Base-by-base conservation (phyloP, 2,329 filamentous ascomycete species). In the Fusarium longipes region DNA sequence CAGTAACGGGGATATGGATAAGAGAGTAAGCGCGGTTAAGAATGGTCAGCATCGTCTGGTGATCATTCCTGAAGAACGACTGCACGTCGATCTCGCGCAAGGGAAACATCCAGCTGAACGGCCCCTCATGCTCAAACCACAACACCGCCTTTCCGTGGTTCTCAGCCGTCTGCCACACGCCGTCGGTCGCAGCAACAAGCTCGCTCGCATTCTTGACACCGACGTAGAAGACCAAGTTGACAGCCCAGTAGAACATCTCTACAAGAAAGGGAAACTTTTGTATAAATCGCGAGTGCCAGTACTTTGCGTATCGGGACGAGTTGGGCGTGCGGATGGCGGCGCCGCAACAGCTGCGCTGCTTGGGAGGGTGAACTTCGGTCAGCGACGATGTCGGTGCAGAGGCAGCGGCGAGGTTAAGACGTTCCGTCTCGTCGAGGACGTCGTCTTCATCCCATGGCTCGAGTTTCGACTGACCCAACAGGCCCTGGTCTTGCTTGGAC, bases 241-340 rank as follows among this genome's bases (percentile, higher is more conserved):
- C 82, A 40, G 84, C 82, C 89, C 89, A 91, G 79, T 91, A 91
- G 75, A 91, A 91, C 87, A 91, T 91, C 76, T 91, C 89, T 47
- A 91, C 83, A 54, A 91, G 76, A 73, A 91, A 91, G 6, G 89
- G 89, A 32, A 78, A 90, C 72, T 88, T 89, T 74, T 89, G 86
- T 59, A 91, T 80, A 55, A 91, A 82, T 25, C 87, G 82, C 63
- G 86, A 89, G 74, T 90, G 88, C 47, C 85, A 75, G 73, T 89
- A 78, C 61, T 84, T 81, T 36, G 83, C 81, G 75, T 89, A 91
- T n/a, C 86, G 83, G 5, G 85, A 85, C 4, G 87, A 85, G 70
- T 88, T 89, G 12, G 87, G 87, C 8, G 83, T 89, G 58, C 86
- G 73, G 18, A 81, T 74, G 40, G 82, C 74, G 30, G 71, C 67